Conservation (phyloP, 768 basidiomycete genomes). For the Termitomyces titanicus region DNA sequence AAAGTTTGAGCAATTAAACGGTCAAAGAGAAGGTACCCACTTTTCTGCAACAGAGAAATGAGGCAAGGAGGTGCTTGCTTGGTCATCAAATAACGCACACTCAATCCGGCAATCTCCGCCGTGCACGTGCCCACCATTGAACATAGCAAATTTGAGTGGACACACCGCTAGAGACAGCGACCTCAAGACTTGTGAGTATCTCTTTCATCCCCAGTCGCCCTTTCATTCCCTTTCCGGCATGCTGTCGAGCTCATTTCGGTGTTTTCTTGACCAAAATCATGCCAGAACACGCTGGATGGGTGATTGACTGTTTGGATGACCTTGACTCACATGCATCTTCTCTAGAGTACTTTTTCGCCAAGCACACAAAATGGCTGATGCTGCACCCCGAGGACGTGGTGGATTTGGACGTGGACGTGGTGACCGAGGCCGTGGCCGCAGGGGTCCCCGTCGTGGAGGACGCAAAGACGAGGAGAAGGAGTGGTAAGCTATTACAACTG, state of each 20-base stretch:
- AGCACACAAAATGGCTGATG: conserved; percentile 70
- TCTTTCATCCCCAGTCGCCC: conserved; percentile 5
- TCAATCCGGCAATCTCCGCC: conserved; percentile 13
- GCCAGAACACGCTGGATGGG: conserved; percentile 46
- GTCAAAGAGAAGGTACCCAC: conserved; percentile 3
- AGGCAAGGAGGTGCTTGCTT: conserved; percentile 12
- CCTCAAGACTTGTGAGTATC: conserved; percentile 36
- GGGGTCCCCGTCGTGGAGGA: conserved; percentile 90
- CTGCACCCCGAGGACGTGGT: conserved; percentile 63
- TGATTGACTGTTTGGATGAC: conserved; percentile 37
- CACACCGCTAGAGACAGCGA: conserved; percentile 35
- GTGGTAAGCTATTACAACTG: conserved; percentile 60
- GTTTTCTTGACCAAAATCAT: conserved; percentile 8
- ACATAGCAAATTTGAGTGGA: conserved; percentile 13
- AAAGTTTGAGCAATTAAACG: neutral
- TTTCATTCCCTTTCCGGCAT: conserved; percentile 3
- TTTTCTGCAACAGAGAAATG: conserved; percentile 5
- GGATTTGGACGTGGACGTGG: conserved; percentile 89
- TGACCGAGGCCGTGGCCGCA: conserved; percentile 83
- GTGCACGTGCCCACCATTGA: conserved; percentile 8
- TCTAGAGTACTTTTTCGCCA: conserved; percentile 16
- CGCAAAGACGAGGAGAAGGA: conserved; percentile 99
- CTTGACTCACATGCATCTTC: conserved; percentile 20
- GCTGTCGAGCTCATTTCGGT: neutral
- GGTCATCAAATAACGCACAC: conserved; percentile 9